Conservation (phyloP, 1,284 basidiomycete genomes). For the Moesziomyces sp. region DNA sequence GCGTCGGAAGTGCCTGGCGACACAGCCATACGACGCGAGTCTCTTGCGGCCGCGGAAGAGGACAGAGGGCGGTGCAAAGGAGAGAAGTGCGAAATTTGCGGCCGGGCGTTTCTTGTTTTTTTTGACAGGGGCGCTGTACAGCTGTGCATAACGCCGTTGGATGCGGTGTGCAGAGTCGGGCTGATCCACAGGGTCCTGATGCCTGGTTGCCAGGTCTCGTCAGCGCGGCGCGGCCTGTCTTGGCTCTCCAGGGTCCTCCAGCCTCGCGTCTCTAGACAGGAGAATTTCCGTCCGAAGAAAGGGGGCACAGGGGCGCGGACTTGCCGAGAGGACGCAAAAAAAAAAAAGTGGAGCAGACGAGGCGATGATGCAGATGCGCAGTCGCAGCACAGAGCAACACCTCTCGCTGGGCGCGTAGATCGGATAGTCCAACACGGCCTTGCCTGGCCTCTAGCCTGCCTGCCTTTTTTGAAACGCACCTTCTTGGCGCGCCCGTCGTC, state of each 20-base stretch:
- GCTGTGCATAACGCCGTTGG: neutral
- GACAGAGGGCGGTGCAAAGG: neutral
- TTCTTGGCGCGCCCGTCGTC: neutral
- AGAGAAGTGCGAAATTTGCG: neutral
- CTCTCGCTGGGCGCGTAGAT: conserved; percentile 3
- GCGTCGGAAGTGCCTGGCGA: no score
- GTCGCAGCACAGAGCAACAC: no score
- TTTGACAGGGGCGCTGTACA: neutral
- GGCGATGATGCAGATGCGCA: no score
- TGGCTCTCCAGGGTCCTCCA: neutral
- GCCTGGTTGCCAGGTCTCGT: neutral
- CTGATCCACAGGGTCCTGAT: no score
- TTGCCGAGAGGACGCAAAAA: no score
- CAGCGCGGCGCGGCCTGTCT: neutral
- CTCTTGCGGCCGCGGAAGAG: no score
- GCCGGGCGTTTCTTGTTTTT: neutral
- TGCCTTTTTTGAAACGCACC: neutral
- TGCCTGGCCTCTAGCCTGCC: neutral
- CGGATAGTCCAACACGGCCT: conserved; percentile 15
- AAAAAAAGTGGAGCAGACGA: no score
- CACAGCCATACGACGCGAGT: no score
- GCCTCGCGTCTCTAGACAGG: no score
- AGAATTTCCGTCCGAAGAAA: no score
- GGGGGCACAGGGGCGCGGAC: no score
- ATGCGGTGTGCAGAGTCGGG: neutral